These are phyloP conservation scores for Adansonia gregorii DNA, from an alignment of 441 rosid species.

Conservation along the genomic window DNA sequence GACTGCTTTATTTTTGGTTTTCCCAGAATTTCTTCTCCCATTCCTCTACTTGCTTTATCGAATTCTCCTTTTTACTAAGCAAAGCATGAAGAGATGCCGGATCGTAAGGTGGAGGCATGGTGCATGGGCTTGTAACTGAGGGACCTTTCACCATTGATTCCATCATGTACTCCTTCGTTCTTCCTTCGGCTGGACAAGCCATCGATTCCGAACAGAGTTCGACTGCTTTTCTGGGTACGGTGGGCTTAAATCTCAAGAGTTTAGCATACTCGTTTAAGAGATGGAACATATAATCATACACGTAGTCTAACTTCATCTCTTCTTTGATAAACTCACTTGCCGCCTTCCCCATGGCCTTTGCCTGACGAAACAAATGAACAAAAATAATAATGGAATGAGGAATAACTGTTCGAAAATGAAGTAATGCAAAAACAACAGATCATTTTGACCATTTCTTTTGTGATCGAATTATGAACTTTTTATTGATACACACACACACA, in stretches of 20 bases:
- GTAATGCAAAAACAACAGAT: not conserved
- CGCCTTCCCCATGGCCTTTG: constrained; percentile 62
- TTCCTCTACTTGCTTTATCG: constrained; percentile 42
- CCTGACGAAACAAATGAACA: constrained; percentile 46
- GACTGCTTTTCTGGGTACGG: constrained; percentile 46
- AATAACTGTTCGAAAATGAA: not conserved
- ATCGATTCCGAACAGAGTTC: constrained; percentile 65
- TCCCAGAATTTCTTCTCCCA: constrained; percentile 66
- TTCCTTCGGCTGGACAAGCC: constrained; percentile 61
- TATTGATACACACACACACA: too few relatives aligned
- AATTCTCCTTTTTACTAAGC: constrained; percentile 40
- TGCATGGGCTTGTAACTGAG: constrained; percentile 56
- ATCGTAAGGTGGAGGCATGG: constrained; percentile 68
- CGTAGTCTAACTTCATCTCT: constrained; percentile 68
- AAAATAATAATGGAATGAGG: not conserved
- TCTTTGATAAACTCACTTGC: constrained; percentile 63
- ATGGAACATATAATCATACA: constrained; percentile 91
- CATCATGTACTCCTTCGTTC: constrained; percentile 55
- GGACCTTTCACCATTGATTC: constrained; percentile 71
- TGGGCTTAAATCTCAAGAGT: constrained; percentile 68
- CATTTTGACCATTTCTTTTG: not conserved
- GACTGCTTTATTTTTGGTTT: constrained; percentile 30
- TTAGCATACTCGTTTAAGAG: constrained; percentile 68
- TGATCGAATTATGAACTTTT: too few relatives aligned
- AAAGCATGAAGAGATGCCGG: constrained; percentile 45